Evolutionary conservation across 2,329 filamentous ascomycete genomes (phyloP), one percentile per base, ranked within the genome.

Genomic region (Colletotrichum sp.): DNA sequence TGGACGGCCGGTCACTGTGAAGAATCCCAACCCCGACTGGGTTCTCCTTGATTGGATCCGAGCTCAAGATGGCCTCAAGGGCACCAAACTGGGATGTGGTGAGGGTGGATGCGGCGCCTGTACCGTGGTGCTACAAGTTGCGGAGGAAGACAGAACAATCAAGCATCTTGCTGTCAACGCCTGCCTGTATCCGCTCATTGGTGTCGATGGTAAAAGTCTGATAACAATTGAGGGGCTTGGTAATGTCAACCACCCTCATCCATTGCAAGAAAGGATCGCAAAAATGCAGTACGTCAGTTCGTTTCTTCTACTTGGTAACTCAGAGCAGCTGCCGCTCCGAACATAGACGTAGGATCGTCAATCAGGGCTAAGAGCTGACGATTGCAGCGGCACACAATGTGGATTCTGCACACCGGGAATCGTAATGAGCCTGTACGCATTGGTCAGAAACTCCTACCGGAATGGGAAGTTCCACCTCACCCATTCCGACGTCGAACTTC

Each of bases 1-100:
- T 79, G 75, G 82, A 75, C 69, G 80, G 8, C 64, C 73, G 12
- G 66, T 81, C 65, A 80, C 72, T 4, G 52, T 82, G 21, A 26
- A 70, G 32, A 80, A 82, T 64, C 78, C 81, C 59, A 77, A 82
- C 64, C 81, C 81, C 65, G 79, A 82, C 59, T 80, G 81, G 83
- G 80, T 80, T 70, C 80, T 81, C 75, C 80, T 83, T 52, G 79
- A 79, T 77, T 83, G 80, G 79, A 78, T 82, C 30, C 67, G 80
- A 21, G 72, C 74, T 30, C 77, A 80, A 64, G 77, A 79, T 30
- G 78, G 67, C 32, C 71, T 78, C 24, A 80, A 79, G 78, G 60
- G 60, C 30, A 64, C 60, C 16, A 64, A 64, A 24, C 32, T 64
- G 10, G 32, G 60, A 64, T 64, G 60, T 24, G 60, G 60, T 15